phyloP scores from a whole-genome alignment of 345 rosid species.

The Iberis pinnata region DNA sequence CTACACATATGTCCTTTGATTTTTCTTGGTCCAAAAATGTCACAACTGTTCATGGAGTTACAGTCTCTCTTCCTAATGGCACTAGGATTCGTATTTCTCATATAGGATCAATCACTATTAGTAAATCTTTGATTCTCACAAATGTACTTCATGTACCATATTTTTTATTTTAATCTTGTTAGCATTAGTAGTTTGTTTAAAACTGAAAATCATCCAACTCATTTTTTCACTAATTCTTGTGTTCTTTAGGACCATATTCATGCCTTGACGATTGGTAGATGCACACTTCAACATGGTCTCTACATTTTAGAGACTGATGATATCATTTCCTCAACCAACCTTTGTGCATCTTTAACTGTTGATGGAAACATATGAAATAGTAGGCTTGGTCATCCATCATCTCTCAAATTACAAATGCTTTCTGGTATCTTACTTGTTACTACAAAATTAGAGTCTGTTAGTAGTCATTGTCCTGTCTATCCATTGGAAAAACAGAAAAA shows the following conservation, averaged over 20 bases:
- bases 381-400: not conserved
- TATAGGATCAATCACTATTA: not conserved
- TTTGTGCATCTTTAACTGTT: not conserved
- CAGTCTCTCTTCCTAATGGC: not conserved
- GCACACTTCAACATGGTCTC: not conserved
- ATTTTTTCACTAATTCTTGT: not conserved
- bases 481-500: too few species aligned
- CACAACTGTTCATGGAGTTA: accelerated
- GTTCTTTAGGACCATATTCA: not conserved
- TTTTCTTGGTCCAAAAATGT: not conserved
- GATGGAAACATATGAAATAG: not conserved
- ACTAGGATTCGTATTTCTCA: not conserved
- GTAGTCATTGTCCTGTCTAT: too few species aligned
- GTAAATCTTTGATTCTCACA: not conserved
- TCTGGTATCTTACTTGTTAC: too few species aligned
- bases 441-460: too few species aligned
- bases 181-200: not conserved
- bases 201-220: not conserved
- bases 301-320: not conserved
- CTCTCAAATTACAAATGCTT: too few species aligned
- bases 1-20: not conserved
- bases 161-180: not conserved
- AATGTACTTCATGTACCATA: not conserved
- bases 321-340: not conserved
- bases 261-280: not conserved